Evolutionary conservation across 2,329 filamentous ascomycete genomes (phyloP).

Genomic region (Calonectria crousiana): DNA sequence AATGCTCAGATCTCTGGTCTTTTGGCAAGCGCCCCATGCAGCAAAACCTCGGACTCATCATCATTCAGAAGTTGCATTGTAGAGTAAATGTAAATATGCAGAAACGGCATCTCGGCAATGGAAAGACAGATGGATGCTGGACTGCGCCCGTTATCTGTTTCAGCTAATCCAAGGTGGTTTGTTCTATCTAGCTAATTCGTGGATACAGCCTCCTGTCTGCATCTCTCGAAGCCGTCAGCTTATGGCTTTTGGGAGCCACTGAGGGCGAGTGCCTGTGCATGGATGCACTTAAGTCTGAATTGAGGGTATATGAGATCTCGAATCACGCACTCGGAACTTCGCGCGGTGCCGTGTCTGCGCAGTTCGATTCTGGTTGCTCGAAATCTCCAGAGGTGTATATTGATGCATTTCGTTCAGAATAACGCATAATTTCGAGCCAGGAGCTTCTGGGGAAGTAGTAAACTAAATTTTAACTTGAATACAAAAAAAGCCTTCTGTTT

Average conservation of each 20-base stretch:
- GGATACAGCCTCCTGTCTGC: background rate
- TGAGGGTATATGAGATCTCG: background rate
- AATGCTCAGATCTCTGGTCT: too few relatives aligned
- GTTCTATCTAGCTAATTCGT: too few relatives aligned
- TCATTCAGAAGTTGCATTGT: too few relatives aligned
- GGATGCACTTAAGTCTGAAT: background rate
- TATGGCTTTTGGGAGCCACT: background rate
- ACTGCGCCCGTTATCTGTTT: background rate
- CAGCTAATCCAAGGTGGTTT: background rate
- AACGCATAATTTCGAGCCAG: too few relatives aligned
- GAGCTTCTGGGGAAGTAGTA: background rate
- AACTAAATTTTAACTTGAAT: background rate
- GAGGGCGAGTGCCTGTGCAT: background rate
- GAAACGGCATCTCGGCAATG: background rate
- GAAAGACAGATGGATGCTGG: background rate
- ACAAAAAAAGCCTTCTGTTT: background rate
- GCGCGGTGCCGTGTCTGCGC: too few relatives aligned
- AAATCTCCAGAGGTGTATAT: background rate
- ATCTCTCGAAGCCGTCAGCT: background rate
- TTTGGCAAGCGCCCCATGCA: too few relatives aligned
- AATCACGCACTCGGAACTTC: background rate
- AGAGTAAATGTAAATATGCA: too few relatives aligned
- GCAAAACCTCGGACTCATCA: too few relatives aligned
- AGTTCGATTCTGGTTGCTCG: background rate
- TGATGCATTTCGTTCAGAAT: background rate